Conservation (phyloP, 768 basidiomycete genomes). For the Mycena belliarum region DNA sequence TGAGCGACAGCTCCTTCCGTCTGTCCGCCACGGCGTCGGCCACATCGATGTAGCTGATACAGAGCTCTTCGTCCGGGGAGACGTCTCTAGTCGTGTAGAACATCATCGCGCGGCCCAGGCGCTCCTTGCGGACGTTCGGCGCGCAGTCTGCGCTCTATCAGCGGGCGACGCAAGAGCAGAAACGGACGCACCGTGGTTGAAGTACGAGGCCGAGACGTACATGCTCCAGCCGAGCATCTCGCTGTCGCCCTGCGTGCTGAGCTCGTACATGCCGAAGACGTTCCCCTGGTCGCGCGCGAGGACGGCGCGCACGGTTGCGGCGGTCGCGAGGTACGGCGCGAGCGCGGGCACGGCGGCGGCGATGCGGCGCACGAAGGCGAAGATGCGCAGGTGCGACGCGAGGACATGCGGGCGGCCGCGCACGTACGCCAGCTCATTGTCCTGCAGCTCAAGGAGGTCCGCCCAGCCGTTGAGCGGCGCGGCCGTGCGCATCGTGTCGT, state of each 20-base stretch:
- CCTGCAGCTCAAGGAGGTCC: constrained; percentile 55
- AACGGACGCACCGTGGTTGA: constrained; percentile 59
- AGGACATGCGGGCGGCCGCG: constrained; percentile 51
- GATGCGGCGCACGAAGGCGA: constrained; percentile 49
- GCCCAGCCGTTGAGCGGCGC: constrained; percentile 39
- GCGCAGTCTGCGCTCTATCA: constrained; percentile 36
- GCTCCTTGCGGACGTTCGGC: constrained; percentile 43
- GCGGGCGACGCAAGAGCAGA: background rate
- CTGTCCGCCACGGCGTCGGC: constrained; percentile 21
- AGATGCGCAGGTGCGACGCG: constrained; percentile 53
- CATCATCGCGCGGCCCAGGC: constrained; percentile 36
- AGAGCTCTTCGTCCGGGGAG: constrained; percentile 43
- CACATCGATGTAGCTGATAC: constrained; percentile 44
- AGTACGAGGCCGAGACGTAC: constrained; percentile 62
- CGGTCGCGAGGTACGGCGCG: constrained; percentile 38
- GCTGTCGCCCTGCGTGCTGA: constrained; percentile 41
- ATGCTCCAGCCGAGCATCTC: constrained; percentile 71
- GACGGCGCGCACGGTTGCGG: constrained; percentile 50
- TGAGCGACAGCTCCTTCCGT: constrained; percentile 17
- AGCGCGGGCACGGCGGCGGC: constrained; percentile 27
- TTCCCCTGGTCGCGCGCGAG: constrained; percentile 65
- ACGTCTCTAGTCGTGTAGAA: constrained; percentile 41
- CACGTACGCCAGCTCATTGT: constrained; percentile 53
- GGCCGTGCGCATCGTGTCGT: constrained; percentile 27
- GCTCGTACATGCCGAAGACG: constrained; percentile 71